These are phyloP conservation scores for Tulasnella sp. DNA, from an alignment of 768 basidiomycete genomes.

Conservation along the genomic window DNA sequence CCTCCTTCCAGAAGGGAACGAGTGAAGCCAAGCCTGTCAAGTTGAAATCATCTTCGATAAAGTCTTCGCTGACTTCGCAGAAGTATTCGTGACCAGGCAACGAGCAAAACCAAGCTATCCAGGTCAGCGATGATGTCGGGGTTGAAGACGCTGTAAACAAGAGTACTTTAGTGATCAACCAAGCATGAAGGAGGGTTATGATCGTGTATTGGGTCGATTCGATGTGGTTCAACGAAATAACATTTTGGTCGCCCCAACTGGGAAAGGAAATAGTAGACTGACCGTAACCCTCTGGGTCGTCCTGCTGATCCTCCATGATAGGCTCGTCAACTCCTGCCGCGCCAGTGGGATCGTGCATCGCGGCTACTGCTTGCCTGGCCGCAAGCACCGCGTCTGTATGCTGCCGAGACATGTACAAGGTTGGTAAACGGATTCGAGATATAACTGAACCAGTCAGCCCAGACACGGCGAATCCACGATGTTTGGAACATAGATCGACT, in stretches of 20 bases:
- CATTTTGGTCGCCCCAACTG: not conserved
- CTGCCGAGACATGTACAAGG: not conserved
- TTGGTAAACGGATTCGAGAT: not conserved
- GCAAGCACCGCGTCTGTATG: not conserved
- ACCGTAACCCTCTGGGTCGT: conserved; percentile 11
- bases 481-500: too few species aligned
- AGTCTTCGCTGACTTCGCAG: conserved; percentile 95
- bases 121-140: conserved; percentile 81
- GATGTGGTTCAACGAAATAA: not conserved
- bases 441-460: too few species aligned
- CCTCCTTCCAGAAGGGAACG: conserved; percentile 99
- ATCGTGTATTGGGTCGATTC: not conserved
- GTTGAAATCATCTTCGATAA: conserved; percentile 99
- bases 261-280: not conserved
- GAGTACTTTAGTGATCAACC: not conserved
- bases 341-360: too few species aligned
- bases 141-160: conserved; percentile 62
- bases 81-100: conserved; percentile 95
- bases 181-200: not conserved
- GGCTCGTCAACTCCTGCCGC: not conserved
- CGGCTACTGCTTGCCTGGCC: too few species aligned
- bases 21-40: conserved; percentile 87
- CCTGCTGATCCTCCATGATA: conserved; percentile 13
- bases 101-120: conserved; percentile 95
- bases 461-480: too few species aligned